phyloP scores from a whole-genome alignment of 257 asterid species.

The Capsicum baccatum region DNA sequence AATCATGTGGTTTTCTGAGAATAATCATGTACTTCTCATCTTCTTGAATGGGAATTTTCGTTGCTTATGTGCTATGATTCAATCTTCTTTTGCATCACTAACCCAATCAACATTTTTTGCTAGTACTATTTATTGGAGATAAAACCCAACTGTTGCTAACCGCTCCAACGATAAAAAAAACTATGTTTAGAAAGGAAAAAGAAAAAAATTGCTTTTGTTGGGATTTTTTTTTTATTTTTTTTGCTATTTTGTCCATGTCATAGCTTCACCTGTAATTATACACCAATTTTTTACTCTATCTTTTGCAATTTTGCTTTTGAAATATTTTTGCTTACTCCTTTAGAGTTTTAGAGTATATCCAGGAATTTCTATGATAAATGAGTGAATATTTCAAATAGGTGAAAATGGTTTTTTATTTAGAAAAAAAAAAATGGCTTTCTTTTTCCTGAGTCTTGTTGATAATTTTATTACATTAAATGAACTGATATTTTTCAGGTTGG shows the following conservation, averaged over 20 bases:
- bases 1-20: slow-evolving; percentile 8
- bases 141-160: background rate
- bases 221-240: too few relatives aligned
- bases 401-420: background rate
- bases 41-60: background rate
- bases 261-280: slow-evolving; percentile 21
- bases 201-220: background rate
- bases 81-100: background rate
- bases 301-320: background rate
- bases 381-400: slow-evolving; percentile 5
- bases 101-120: slow-evolving; percentile 5
- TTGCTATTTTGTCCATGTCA: background rate
- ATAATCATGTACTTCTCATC: slow-evolving; percentile 8
- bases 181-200: background rate
- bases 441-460: background rate
- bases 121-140: background rate
- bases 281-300: background rate
- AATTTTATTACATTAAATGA: background rate
- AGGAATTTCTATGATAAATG: slow-evolving; percentile 3
- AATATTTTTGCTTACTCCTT: background rate
- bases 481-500: background rate
- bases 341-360: background rate
- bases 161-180: background rate
- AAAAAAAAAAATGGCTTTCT: background rate
- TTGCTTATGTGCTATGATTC: background rate